Evolutionary conservation across 2,329 filamentous ascomycete species (phyloP), one percentile per base, ranked within the genome.

Genomic region (Sporothrix brasiliensis): DNA sequence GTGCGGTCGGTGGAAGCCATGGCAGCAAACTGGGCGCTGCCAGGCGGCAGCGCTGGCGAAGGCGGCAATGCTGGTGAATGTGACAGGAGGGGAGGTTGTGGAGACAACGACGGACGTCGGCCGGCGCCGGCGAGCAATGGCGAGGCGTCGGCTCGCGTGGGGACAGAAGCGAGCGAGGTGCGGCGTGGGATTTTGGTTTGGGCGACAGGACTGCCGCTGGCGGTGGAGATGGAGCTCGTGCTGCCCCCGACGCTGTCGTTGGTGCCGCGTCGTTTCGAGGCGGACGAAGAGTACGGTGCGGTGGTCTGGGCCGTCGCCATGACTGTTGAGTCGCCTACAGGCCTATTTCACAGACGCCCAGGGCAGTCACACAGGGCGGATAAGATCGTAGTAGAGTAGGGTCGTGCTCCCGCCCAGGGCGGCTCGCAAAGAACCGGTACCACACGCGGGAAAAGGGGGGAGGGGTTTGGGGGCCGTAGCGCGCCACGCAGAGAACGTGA

Each of bases 151-250:
- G 86, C 85, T 71, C 86, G 83, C 67, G 68, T 21, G 44, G 85
- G 86, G 76, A 90, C 88, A 54, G 88, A 90, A 34, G 88, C 87
- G 63, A 91, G 80, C n/a, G 89, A 91, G 54, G 86, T 84, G 76
- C 84, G 81, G 76, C 84, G 81, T 71, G 82, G 80, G 75, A 80
- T 80, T 52, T 80, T 70, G 76, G 73, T 73, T 54, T 74, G 61
- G 67, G 73, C 71, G 3, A 52, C 27, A 14, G 69, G 69, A 72
- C 71, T 71, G 72, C 69, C 74, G 68, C 68, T 54, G 72, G 72
- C 41, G 69, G 63, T 56, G 53, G 73, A 73, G 47, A 74, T 73
- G 72, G 80, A 67, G 75, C 74, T 78, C 74, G 70, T 79, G 76
- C 69, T 77, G 74, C 73, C 75, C 76, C 73, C 81, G 78, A 77